Conservation (phyloP, 495 filamentous ascomycete species). For the Glarea lozoyensis region DNA sequence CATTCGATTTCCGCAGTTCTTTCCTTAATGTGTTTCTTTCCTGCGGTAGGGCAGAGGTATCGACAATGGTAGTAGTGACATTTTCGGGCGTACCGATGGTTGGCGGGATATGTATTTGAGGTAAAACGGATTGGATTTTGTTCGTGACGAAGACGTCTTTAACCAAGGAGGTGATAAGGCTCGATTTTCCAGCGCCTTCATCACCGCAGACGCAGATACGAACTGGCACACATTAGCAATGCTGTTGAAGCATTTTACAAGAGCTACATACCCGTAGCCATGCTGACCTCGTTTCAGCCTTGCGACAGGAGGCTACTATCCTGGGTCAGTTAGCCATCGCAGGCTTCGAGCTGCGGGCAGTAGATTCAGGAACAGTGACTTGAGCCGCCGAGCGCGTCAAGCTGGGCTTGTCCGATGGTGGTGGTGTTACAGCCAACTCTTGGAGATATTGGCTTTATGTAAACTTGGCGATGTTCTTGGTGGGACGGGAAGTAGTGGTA, state of each 20-base stretch:
- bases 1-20: slow-evolving; percentile 92
- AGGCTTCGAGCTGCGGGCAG: slow-evolving; percentile 7
- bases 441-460: too few relatives aligned
- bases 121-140: slow-evolving; percentile 90
- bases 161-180: slow-evolving; percentile 71
- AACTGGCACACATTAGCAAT: slow-evolving; percentile 38
- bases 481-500: too few relatives aligned
- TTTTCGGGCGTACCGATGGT: slow-evolving; percentile 84
- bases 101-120: slow-evolving; percentile 87
- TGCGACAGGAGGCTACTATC: slow-evolving; percentile 13
- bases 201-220: slow-evolving; percentile 96
- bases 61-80: slow-evolving; percentile 91
- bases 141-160: slow-evolving; percentile 90
- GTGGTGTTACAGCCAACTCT: too few relatives aligned
- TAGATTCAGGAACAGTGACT: neutral
- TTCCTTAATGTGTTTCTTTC: slow-evolving; percentile 81
- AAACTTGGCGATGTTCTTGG: too few relatives aligned
- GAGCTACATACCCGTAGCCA: slow-evolving; percentile 17
- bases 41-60: slow-evolving; percentile 91
- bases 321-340: too few relatives aligned
- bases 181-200: slow-evolving; percentile 66
- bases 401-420: too few relatives aligned
- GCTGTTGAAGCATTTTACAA: neutral
- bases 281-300: slow-evolving; percentile 19
- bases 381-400: too few relatives aligned